A percentile compares a stretch with the other conserved stretches of the same genome.
Conservation (phyloP, 2,329 filamentous ascomycete species). For the Paracamarosporium sp. region DNA sequence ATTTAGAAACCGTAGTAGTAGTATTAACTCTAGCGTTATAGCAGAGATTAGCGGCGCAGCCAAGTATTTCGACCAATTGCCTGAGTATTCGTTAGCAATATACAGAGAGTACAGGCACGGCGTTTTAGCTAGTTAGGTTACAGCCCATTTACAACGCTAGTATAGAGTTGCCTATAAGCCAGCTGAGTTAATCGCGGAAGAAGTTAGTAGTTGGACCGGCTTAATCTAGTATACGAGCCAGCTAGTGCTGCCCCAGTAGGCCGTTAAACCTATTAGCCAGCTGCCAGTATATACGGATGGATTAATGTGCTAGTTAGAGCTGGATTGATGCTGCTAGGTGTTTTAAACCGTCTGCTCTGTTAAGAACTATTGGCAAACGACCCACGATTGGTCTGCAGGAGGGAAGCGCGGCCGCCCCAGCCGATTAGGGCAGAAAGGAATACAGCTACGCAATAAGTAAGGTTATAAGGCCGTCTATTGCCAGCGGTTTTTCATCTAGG, state of each 20-base stretch:
- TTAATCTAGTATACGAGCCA: constrained; percentile 15
- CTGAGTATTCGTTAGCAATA: constrained; percentile 11
- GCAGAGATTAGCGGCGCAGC: background rate
- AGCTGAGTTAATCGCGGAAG: background rate
- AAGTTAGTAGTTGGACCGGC: constrained; percentile 3
- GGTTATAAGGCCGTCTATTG: constrained; percentile 11
- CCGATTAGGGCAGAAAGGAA: constrained; percentile 5
- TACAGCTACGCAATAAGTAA: constrained; percentile 2
- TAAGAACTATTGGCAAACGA: constrained; percentile 11
- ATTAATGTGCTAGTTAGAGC: constrained; percentile 11
- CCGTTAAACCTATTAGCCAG: constrained; percentile 5
- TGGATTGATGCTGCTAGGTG: constrained; percentile 1
- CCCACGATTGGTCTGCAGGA: constrained; percentile 2
- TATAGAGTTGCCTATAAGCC: constrained; percentile 1
- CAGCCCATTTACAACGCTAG: constrained; percentile 7
- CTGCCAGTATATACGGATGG: constrained; percentile 11
- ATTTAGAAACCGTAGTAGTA: background rate
- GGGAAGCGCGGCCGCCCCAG: constrained; percentile 10
- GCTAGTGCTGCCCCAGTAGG: constrained; percentile 9
- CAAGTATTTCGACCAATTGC: constrained; percentile 16
- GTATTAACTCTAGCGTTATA: background rate
- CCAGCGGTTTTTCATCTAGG: constrained; percentile 10
- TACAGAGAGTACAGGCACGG: constrained; percentile 6
- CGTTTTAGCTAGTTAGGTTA: constrained; percentile 9
- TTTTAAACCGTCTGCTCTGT: background rate